phyloP scores from a whole-genome alignment of 208 protist genomes.

The Acanthamoeba triangularis region DNA sequence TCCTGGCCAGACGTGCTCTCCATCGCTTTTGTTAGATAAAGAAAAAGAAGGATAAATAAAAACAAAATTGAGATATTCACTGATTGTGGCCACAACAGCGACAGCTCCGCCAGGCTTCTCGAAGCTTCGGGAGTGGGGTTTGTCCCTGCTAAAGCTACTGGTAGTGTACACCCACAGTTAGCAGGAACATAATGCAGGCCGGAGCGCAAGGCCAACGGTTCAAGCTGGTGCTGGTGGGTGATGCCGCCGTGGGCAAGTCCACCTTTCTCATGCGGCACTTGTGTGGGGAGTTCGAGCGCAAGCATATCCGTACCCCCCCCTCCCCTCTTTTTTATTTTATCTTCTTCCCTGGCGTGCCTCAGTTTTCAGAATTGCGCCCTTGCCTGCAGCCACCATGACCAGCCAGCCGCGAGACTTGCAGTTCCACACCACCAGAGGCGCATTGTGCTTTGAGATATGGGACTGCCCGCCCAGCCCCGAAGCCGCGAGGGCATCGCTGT shows the following conservation, averaged over 20 bases:
- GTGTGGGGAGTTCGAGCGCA: not conserved
- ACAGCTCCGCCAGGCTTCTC: not conserved
- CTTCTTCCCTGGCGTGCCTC: too few species aligned
- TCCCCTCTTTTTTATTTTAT: too few species aligned
- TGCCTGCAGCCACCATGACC: not conserved
- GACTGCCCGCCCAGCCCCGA: not conserved
- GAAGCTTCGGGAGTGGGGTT: not conserved
- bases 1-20: not conserved
- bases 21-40: not conserved
- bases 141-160: not conserved
- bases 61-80: not conserved
- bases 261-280: not conserved
- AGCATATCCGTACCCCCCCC: not conserved
- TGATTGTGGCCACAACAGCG: not conserved
- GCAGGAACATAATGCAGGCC: not conserved
- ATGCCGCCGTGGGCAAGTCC: slow-evolving; percentile 32
- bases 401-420: not conserved
- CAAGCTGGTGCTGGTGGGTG: slow-evolving; percentile 30
- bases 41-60: not conserved
- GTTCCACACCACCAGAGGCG: not conserved
- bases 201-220: not conserved
- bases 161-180: too few species aligned
- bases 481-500: not conserved
- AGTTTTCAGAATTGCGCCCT: too few species aligned
- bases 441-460: not conserved